Base-by-base conservation (phyloP, 768 basidiomycete species). In the Termitomyces sp. region DNA sequence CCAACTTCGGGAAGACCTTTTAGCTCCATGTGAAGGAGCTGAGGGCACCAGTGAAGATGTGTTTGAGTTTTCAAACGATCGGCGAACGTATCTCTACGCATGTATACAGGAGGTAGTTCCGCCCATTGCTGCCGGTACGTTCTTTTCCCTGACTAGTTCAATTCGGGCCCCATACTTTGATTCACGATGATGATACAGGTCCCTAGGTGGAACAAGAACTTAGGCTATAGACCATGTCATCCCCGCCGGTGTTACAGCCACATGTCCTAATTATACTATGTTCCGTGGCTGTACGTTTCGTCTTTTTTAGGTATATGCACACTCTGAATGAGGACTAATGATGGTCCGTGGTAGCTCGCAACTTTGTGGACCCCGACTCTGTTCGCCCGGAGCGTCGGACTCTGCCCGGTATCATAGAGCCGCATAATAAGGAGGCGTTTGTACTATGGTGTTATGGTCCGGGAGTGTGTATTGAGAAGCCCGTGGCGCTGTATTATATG, bases 401-500 rank as follows among this genome's bases (percentile, higher is more conserved):
- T 9, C 25, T 25, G 9, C 53, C 40, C 10, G 37, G 42, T 50
- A 45, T 20, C 25, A 47, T 32, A 45, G 49, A 51, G 3, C 25
- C 48, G 9, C 66, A 63, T 36, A 62, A 62, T 36, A 59, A 32
- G 47, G 63, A 63, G 51, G 69, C 64, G 4, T 69, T 62, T 62
- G 61, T 70, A 40, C 69, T 67, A 2, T 71, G 69, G 38, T 59
- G 60, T 40, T 62, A 63, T 36, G 69, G 70, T 17, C 61, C 57
- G 1, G 68, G 66, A 3, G 63, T 66, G 1, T 71, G 70, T 57
- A 66, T 69, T 31, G 70, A 69, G 14, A 71, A 70, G 40, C 65
- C 67, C 2, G 69, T 71, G 14, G 68, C 67, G 4, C 60, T 71
- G n/a, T 61, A 69, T 50, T 69, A 71, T 46, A 70, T 70, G 66